These are phyloP conservation scores for Cyclostephanos tholiformis DNA, from an alignment of 108 stramenopile genomes.

Conservation along the genomic window DNA sequence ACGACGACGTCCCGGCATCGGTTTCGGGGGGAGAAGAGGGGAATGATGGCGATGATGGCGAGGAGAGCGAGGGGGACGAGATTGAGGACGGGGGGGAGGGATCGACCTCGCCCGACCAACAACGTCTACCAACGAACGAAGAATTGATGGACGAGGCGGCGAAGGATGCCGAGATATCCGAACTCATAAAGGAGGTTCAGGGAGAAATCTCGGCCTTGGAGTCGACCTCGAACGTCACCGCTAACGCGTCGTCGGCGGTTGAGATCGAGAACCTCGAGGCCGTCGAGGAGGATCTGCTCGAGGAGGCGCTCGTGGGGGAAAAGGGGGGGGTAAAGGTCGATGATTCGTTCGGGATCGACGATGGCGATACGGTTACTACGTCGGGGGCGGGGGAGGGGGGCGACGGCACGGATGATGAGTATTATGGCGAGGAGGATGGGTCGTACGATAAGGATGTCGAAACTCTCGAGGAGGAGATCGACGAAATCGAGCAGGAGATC, in stretches of 20 bases:
- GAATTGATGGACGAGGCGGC: not conserved
- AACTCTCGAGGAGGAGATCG: constrained; percentile 29
- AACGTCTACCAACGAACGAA: not conserved
- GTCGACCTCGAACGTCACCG: not conserved
- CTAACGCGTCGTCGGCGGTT: not conserved
- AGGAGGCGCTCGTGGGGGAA: not conserved
- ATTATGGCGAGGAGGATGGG: not conserved
- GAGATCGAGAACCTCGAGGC: not conserved
- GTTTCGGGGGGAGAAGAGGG: no score
- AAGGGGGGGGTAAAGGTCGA: not conserved
- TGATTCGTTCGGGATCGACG: not conserved
- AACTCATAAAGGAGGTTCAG: not conserved
- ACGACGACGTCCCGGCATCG: no score
- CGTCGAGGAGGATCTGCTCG: not conserved
- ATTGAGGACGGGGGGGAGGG: no score
- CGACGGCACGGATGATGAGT: not conserved
- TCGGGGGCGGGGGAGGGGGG: not conserved
- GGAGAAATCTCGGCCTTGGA: not conserved
- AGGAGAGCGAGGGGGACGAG: no score
- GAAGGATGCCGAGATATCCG: not conserved
- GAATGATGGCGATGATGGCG: no score
- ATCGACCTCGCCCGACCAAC: not conserved
- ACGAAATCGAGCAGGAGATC: constrained; percentile 24
- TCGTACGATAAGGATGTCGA: constrained; percentile 1
- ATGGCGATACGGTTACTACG: not conserved